A percentile compares a stretch with the other conserved stretches of the same genome.
Evolutionary conservation across 2,329 filamentous ascomycete genomes (phyloP).

Genomic region (Coniochaeta pulveracea): DNA sequence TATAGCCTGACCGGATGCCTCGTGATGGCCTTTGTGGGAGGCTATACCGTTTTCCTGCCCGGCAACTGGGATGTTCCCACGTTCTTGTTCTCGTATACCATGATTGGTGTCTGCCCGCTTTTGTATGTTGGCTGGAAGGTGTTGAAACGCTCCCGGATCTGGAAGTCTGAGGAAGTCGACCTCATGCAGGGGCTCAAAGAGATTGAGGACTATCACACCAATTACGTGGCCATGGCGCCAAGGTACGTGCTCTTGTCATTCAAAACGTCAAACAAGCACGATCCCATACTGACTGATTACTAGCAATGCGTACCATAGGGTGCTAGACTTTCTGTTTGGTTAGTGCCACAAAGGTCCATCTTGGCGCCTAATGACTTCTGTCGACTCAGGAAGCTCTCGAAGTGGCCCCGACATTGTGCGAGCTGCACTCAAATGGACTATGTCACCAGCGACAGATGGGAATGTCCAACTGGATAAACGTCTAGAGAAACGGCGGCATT

Average conservation of each 20-base stretch:
- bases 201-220: conserved; percentile 31
- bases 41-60: conserved; percentile 34
- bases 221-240: conserved; percentile 12
- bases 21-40: conserved; percentile 44
- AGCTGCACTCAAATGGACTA: too few relatives aligned
- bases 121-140: conserved; percentile 60
- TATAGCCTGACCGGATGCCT: conserved; percentile 32
- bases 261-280: neutral
- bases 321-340: conserved; percentile 14
- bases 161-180: conserved; percentile 46
- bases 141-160: conserved; percentile 45
- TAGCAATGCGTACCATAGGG: conserved; percentile 12
- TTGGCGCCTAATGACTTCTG: too few relatives aligned
- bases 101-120: conserved; percentile 18
- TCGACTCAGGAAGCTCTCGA: too few relatives aligned
- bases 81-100: conserved; percentile 22
- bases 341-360: too few relatives aligned
- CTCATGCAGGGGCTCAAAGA: conserved; percentile 51
- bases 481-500: too few relatives aligned
- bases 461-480: too few relatives aligned
- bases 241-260: conserved; percentile 7
- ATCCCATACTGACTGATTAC: neutral
- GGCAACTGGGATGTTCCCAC: conserved; percentile 18
- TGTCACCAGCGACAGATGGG: too few relatives aligned
- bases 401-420: too few relatives aligned